Conservation (phyloP, 225 moss, liverwort and hornwort species). For the Sphagnum tenellum region DNA sequence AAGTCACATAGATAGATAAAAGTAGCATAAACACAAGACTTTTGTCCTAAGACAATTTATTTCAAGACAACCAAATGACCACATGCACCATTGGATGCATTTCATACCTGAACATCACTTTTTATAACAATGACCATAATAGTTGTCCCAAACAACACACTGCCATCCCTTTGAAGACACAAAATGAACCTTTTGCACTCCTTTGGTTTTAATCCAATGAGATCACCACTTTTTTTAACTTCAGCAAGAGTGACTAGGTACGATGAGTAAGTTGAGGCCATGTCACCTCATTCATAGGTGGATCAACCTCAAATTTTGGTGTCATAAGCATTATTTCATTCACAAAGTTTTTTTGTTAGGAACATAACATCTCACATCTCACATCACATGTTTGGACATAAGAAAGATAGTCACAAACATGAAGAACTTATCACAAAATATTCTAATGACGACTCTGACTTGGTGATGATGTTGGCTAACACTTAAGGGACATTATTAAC, state of each 20-base stretch:
- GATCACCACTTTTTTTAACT: conserved; percentile 62
- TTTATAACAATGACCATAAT: conserved; percentile 18
- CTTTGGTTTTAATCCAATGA: conserved; percentile 46
- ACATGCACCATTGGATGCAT: no score
- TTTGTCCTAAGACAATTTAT: no score
- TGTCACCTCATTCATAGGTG: conserved; percentile 82
- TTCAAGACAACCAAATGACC: no score
- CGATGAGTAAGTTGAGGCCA: conserved; percentile 85
- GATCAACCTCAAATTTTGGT: conserved; percentile 56
- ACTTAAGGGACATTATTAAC: no score
- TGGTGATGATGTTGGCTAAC: no score
- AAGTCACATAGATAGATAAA: no score
- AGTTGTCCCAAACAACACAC: background rate
- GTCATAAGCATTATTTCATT: conserved; percentile 30
- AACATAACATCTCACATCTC: no score
- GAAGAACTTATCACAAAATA: no score
- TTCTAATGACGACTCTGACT: no score
- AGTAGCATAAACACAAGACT: no score
- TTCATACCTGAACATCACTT: conserved; percentile 66
- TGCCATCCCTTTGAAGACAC: conserved; percentile 96
- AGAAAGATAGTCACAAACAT: no score
- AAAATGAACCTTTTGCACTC: conserved; percentile 71
- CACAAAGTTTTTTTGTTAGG: background rate
- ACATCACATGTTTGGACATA: no score
- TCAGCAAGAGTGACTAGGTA: conserved; percentile 63